Percentiles rank a stretch among this genome's conserved stretches.
Evolutionary conservation across 176 grass and related monocot species (phyloP).

Genomic region (Oryza australiensis): DNA sequence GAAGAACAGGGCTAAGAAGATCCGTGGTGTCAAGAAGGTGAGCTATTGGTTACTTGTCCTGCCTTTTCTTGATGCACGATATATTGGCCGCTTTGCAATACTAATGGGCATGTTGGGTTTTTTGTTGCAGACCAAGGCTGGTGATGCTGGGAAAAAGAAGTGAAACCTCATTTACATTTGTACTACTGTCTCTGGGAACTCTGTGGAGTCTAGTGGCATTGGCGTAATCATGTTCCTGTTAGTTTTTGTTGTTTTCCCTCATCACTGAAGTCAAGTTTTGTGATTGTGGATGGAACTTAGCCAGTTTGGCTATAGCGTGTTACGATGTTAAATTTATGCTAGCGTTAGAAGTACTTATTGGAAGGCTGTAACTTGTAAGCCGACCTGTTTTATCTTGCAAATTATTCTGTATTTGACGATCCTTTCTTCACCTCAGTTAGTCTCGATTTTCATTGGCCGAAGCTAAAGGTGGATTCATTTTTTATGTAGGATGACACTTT

Average conservation of each 20-base stretch:
- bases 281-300: conserved; percentile 32
- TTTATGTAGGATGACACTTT: neutral
- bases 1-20: conserved; percentile 78
- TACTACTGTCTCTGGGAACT: conserved; percentile 7
- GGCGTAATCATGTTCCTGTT: conserved; percentile 31
- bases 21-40: conserved; percentile 80
- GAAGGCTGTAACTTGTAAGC: conserved; percentile 11
- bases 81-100: neutral
- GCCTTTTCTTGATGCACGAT: neutral
- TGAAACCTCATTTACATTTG: conserved; percentile 37
- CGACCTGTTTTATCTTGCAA: neutral
- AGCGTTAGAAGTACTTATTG: neutral
- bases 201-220: conserved; percentile 18
- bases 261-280: conserved; percentile 30
- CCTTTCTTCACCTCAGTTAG: neutral
- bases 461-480: neutral
- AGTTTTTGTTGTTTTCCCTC: conserved; percentile 17
- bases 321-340: conserved; percentile 30
- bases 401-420: neutral
- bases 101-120: neutral
- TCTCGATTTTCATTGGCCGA: neutral
- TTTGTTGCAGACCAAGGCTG: conserved; percentile 64
- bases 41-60: neutral
- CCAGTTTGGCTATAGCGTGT: conserved; percentile 35
- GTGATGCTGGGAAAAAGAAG: conserved; percentile 71